Evolutionary conservation across 176 grass and related monocot genomes (phyloP), one percentile per base, ranked within the genome.

Genomic region (Puccinellia tenuiflora): DNA sequence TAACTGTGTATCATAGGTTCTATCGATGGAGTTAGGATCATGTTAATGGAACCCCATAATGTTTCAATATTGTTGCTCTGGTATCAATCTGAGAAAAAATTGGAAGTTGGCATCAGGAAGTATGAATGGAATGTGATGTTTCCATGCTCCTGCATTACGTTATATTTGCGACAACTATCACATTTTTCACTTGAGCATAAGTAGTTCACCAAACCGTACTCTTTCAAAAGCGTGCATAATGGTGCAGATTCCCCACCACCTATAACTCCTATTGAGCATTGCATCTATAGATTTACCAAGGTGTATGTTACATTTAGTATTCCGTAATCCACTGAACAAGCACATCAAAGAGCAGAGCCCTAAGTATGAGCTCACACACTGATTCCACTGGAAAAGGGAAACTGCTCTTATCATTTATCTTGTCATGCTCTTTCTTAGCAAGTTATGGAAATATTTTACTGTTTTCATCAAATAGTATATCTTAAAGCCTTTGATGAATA

Each of bases 381-480:
- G 34, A 13, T 53, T 56, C 54, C 34, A 64, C 73, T 63, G 73
- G 63, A 70, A 82, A 45, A 24, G 37, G 22, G 28, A 79, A 62
- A 67, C 20, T 38, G 8, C 17, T 53, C 6, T 5, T 57, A 26
- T 62, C 40, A 54, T 84, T 80, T 84, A 61, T 54, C n/a, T 48
- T 2, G 14, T 4, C 42, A 60, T 50, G 29, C 51, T 76, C 55
- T 51, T 34, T 56, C 33, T 80, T 76, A 61, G 39, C 11, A 56
- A 30, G 28, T 53, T 40, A 29, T 26, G 18, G 1, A 15, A 55
- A 59, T 61, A 35, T 79, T 34, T 22, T 18, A 50, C 13, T 73
- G 74, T 9, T 38, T 37, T 73, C 34, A 57, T 78, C 29, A n/a
- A n/a, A 20, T 52, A 71, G 14, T 83, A 71, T 53, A 82, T 81